Evolutionary conservation across 352 stramenopile species (phyloP).

Genomic region (Globisporangium barbulae): DNA sequence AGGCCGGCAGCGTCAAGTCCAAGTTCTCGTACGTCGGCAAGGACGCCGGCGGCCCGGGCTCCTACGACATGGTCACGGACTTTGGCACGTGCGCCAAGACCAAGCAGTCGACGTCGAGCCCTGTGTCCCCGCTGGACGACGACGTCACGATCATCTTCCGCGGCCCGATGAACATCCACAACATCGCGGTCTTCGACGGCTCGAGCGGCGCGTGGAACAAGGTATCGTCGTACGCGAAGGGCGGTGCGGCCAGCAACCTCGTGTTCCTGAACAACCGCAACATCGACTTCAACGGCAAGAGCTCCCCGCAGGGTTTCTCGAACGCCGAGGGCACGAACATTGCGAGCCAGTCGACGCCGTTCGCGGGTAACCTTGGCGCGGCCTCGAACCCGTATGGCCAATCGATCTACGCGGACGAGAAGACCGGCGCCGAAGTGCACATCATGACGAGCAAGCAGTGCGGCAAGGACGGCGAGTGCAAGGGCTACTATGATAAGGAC

Average conservation of each 20-base stretch:
- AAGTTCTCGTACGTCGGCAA: conserved; percentile 55
- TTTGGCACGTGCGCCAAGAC: conserved; percentile 48
- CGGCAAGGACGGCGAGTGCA: conserved; percentile 43
- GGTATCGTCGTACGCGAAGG: conserved; percentile 65
- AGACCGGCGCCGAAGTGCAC: conserved; percentile 70
- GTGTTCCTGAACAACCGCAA: conserved; percentile 87
- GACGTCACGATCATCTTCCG: conserved; percentile 67
- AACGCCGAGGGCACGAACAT: conserved; percentile 43
- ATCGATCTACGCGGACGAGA: conserved; percentile 51
- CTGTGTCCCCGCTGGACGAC: conserved; percentile 59
- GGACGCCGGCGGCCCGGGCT: conserved; percentile 47
- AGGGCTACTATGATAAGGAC: conserved; percentile 67
- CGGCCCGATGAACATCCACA: conserved; percentile 61
- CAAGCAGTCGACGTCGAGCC: conserved; percentile 32
- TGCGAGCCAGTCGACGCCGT: conserved; percentile 34
- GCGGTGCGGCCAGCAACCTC: conserved; percentile 51
- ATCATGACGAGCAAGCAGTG: conserved; percentile 70
- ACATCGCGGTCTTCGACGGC: conserved; percentile 72
- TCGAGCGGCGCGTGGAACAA: conserved; percentile 43
- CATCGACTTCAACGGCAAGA: conserved; percentile 57
- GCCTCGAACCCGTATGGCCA: conserved; percentile 39
- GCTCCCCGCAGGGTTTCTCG: conserved; percentile 59
- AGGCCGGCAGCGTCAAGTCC: conserved; percentile 32
- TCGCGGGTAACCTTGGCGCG: conserved; percentile 47
- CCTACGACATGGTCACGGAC: conserved; percentile 74